Evolutionary conservation across 2,329 filamentous ascomycete species (phyloP).

Genomic region (Venturiaceae sp.): DNA sequence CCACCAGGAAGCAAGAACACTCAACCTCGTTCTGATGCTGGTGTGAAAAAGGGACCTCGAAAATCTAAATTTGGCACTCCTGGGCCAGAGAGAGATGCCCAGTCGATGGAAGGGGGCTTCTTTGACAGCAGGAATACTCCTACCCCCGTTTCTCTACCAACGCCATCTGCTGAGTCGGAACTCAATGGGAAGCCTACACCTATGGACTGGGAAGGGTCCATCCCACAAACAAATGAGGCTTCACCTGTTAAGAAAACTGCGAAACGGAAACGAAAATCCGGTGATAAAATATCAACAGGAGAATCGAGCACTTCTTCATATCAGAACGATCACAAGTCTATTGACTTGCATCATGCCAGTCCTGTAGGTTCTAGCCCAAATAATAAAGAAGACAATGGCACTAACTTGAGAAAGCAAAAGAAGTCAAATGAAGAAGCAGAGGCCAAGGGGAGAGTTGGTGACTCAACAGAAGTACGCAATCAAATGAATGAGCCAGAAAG

Average conservation of each 20-base stretch:
- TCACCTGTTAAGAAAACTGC: background rate
- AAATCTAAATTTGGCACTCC: background rate
- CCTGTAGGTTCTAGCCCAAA: background rate
- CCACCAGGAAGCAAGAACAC: conserved; percentile 38
- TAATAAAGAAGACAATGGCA: background rate
- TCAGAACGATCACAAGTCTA: background rate
- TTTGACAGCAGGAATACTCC: background rate
- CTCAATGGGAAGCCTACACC: background rate
- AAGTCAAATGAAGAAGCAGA: background rate
- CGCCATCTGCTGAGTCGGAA: background rate
- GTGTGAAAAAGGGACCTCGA: conserved; percentile 39
- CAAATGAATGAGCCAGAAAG: background rate
- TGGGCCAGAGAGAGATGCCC: background rate
- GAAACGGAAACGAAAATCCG: background rate
- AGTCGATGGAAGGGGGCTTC: background rate
- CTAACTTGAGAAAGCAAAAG: background rate
- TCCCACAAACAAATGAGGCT: background rate
- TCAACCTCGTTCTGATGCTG: conserved; percentile 34
- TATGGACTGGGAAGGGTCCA: background rate
- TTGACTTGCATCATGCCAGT: background rate
- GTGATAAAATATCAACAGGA: background rate
- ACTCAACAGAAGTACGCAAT: background rate
- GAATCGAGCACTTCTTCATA: background rate
- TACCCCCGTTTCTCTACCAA: background rate
- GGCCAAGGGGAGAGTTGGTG: background rate